Evolutionary conservation across 495 filamentous ascomycete genomes (phyloP).

Genomic region (Wilcoxina mikolae): DNA sequence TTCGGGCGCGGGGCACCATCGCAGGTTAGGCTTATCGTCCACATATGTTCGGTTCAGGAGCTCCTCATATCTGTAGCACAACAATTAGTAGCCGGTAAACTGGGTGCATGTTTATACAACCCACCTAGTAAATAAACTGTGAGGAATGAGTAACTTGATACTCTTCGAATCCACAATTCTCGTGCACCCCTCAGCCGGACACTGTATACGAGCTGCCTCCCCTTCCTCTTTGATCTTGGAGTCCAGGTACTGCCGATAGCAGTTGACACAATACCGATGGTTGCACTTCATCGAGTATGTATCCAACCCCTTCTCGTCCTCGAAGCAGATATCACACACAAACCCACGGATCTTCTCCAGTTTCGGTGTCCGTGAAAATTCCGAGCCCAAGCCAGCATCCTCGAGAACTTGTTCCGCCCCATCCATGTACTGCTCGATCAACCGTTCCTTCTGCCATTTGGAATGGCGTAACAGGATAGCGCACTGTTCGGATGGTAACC

Average conservation of each 20-base stretch:
- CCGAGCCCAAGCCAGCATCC: slow-evolving; percentile 63
- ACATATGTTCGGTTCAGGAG: slow-evolving; percentile 89
- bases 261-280: slow-evolving; percentile 88
- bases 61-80: slow-evolving; percentile 49
- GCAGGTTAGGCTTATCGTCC: slow-evolving; percentile 83
- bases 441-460: slow-evolving; percentile 86
- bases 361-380: slow-evolving; percentile 44
- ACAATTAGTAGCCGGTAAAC: neutral
- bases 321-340: slow-evolving; percentile 88
- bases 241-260: slow-evolving; percentile 75
- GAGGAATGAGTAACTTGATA: slow-evolving; percentile 63
- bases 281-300: slow-evolving; percentile 92
- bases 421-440: slow-evolving; percentile 95
- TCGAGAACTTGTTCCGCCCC: slow-evolving; percentile 60
- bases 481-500: slow-evolving; percentile 68
- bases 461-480: slow-evolving; percentile 79
- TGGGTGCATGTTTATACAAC: slow-evolving; percentile 8
- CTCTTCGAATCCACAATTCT: slow-evolving; percentile 85
- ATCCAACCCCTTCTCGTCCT: slow-evolving; percentile 63
- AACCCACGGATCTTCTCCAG: slow-evolving; percentile 61
- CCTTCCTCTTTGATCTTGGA: slow-evolving; percentile 93
- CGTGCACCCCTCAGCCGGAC: slow-evolving; percentile 72
- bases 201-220: slow-evolving; percentile 86
- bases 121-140: slow-evolving; percentile 54
- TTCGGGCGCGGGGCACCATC: slow-evolving; percentile 95